These are phyloP conservation scores for Nemania sp. DNA, from an alignment of 2,329 filamentous ascomycete genomes.

Conservation along the genomic window DNA sequence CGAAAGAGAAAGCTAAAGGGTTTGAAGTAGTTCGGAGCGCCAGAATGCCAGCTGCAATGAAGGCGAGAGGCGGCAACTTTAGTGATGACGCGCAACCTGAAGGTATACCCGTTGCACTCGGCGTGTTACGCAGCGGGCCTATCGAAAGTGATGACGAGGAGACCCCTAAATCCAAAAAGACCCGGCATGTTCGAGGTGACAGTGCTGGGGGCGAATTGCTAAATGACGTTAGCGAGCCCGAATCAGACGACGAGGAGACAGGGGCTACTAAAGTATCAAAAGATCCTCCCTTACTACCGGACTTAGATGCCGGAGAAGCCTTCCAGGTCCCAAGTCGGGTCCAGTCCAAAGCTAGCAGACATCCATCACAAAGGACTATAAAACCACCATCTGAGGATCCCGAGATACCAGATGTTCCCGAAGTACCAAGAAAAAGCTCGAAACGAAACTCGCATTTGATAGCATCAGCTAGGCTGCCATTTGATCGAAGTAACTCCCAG, in stretches of 20 bases:
- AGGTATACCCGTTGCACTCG: constrained; percentile 74
- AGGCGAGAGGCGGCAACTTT: constrained; percentile 65
- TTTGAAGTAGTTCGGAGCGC: constrained; percentile 96
- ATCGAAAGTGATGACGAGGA: constrained; percentile 73
- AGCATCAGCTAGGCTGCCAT: constrained; percentile 62
- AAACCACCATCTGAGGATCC: constrained; percentile 46
- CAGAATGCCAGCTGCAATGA: constrained; percentile 83
- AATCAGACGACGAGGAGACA: constrained; percentile 57
- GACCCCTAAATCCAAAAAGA: constrained; percentile 50
- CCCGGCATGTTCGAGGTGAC: constrained; percentile 48
- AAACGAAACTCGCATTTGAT: constrained; percentile 62
- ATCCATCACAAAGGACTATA: constrained; percentile 53
- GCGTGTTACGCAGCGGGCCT: constrained; percentile 68
- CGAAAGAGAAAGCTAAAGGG: constrained; percentile 93
- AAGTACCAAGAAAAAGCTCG: constrained; percentile 79
- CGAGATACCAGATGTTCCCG: constrained; percentile 58
- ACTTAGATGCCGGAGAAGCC: constrained; percentile 68
- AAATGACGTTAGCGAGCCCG: constrained; percentile 60
- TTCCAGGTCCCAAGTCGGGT: constrained; percentile 74
- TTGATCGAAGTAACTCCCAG: constrained; percentile 67
- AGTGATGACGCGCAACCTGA: constrained; percentile 76
- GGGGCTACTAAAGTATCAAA: constrained; percentile 59
- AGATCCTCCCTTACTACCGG: constrained; percentile 68
- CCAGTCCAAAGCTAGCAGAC: constrained; percentile 68
- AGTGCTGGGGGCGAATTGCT: constrained; percentile 57